Evolutionary conservation across 495 filamentous ascomycete species (phyloP), one percentile per base, ranked within the genome.

Genomic region (Penicillium daleae): DNA sequence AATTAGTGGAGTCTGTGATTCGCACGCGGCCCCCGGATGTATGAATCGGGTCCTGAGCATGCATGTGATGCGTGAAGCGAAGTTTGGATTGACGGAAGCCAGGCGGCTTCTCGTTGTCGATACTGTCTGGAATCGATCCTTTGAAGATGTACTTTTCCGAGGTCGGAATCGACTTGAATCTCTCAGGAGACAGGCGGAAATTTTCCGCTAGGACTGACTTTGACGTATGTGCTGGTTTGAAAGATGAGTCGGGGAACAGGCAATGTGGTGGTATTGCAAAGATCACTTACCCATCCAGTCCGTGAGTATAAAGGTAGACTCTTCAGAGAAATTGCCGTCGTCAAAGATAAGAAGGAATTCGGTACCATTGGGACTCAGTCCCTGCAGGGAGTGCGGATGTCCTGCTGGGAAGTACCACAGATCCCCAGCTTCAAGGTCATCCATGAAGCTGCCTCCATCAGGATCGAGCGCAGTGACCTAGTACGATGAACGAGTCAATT

Each of bases 391-490:
- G 72, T 91, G 88, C 3, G 88, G 88, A 42, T 89, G 82, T 12
- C 89, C 89, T 27, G 83, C 81, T n/a, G 88, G 88, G 74, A 90
- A 91, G 67, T 90, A 91, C 89, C 88, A 91, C 2, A 90, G 74
- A 69, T 91, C 88, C 15, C 89, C 89, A 58, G 84, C 84, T 59
- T 84, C 78, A n/a, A 90, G 75, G 66, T 90, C 88, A 61, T 90
- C 88, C 57, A 89, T 84, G 67, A 89, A 90, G 66, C 81, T 87
- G 26, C 83, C 87, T 8, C 88, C 88, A 56, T 90, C 86, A 53
- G 85, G 80, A 74, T 91, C 88, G 8, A 91, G 76, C 5, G 85
- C 89, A 4, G 87, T 89, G 26, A 89, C 80, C 57, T 59, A 52
- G 8, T 9, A 6, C 37, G 40, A 35, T 29, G 9, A 24, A 21